A percentile compares a stretch with the other conserved stretches of the same genome.
Conservation (phyloP, 345 rosid genomes). For the Rhodomyrtus tomentosa region DNA sequence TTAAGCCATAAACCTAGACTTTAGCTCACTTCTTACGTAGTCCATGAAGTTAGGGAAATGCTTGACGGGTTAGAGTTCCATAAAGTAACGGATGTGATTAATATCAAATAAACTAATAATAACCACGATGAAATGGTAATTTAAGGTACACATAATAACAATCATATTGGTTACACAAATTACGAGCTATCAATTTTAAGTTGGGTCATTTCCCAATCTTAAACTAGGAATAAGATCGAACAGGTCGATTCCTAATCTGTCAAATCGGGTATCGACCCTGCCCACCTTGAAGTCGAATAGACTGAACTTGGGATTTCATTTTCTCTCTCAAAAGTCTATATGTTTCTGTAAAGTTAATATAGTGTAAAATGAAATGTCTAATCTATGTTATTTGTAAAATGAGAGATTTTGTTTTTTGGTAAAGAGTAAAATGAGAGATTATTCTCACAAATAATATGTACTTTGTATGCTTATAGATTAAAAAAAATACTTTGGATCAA, state of each 20-base stretch:
- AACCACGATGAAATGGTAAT: neutral
- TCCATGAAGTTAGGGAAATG: neutral
- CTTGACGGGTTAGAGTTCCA: neutral
- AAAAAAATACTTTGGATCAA: too few species aligned
- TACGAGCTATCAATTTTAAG: accelerated
- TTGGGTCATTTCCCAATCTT: accelerated
- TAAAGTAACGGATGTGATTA: neutral
- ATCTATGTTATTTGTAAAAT: too few species aligned
- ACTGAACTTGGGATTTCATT: too few species aligned
- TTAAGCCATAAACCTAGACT: neutral
- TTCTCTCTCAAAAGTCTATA: too few species aligned
- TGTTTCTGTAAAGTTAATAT: too few species aligned
- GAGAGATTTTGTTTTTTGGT: too few species aligned
- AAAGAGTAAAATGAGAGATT: too few species aligned
- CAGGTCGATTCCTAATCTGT: accelerated
- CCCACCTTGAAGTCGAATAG: accelerated
- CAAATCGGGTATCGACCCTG: accelerated
- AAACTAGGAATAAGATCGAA: accelerated
- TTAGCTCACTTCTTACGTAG: neutral
- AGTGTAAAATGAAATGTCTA: too few species aligned
- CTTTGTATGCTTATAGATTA: too few species aligned
- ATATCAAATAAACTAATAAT: neutral
- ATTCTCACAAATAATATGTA: too few species aligned
- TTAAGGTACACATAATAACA: neutral
- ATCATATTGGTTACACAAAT: neutral